These are phyloP conservation scores for Fibroporia radiculosa DNA, from an alignment of 768 basidiomycete genomes.

Conservation along the genomic window DNA sequence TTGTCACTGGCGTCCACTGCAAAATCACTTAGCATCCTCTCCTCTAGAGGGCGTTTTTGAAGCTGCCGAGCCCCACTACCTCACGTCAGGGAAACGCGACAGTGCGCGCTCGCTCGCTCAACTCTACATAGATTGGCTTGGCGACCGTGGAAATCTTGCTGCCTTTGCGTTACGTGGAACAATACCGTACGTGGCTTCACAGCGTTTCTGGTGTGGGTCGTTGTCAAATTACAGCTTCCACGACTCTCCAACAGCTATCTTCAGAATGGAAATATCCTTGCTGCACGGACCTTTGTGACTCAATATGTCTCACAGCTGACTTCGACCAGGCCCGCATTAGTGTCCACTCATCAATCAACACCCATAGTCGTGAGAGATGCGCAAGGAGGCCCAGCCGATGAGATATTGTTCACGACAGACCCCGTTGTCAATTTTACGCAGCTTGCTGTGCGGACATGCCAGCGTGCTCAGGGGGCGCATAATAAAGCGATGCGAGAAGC, in stretches of 20 bases:
- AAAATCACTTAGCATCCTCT: background rate
- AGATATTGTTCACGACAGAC: slow-evolving; percentile 71
- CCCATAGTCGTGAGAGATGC: slow-evolving; percentile 42
- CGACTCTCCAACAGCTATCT: slow-evolving; percentile 45
- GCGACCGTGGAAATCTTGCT: slow-evolving; percentile 44
- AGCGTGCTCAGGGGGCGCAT: slow-evolving; percentile 74
- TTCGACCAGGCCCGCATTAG: slow-evolving; percentile 33
- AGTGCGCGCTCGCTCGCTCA: slow-evolving; percentile 82
- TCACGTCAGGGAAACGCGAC: slow-evolving; percentile 83
- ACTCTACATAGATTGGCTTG: slow-evolving; percentile 80
- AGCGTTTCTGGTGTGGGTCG: background rate
- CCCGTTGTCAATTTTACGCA: slow-evolving; percentile 83
- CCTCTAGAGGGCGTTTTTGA: slow-evolving; percentile 65
- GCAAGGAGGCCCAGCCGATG: slow-evolving; percentile 34
- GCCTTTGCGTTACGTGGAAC: slow-evolving; percentile 80
- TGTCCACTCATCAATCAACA: slow-evolving; percentile 31
- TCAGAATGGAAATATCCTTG: slow-evolving; percentile 84
- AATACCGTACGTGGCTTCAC: slow-evolving; percentile 57
- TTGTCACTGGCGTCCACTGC: background rate
- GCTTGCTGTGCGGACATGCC: slow-evolving; percentile 81
- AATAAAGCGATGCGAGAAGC: slow-evolving; percentile 70
- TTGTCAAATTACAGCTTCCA: background rate
- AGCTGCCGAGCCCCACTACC: slow-evolving; percentile 71
- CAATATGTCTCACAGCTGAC: slow-evolving; percentile 64
- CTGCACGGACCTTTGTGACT: slow-evolving; percentile 87